A percentile compares a stretch with the other conserved stretches of the same genome.
phyloP scores from a whole-genome alignment of 345 rosid genomes.

The Arabidopsis suecica region DNA sequence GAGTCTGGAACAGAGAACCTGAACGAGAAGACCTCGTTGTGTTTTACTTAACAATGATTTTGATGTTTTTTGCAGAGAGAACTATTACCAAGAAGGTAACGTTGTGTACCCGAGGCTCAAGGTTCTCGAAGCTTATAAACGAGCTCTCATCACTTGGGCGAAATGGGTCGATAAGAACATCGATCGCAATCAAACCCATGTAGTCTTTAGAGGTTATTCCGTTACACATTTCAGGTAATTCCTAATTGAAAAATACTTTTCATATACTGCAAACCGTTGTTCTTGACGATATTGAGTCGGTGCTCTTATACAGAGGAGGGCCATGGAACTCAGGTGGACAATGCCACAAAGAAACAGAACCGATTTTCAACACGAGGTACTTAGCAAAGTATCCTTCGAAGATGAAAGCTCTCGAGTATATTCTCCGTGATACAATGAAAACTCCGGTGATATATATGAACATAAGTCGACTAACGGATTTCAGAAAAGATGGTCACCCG shows the following conservation, averaged over 20 bases:
- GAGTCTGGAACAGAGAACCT: slow-evolving; percentile 6
- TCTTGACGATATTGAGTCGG: not conserved
- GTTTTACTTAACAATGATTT: slow-evolving; percentile 8
- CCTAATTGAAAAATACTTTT: not conserved
- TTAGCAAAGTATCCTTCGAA: slow-evolving; percentile 76
- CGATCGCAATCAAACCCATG: slow-evolving; percentile 54
- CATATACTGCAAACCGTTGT: not conserved
- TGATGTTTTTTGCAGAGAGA: slow-evolving; percentile 55
- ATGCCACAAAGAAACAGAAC: slow-evolving; percentile 83
- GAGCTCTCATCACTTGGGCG: slow-evolving; percentile 86
- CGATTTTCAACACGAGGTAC: slow-evolving; percentile 57
- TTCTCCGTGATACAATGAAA: slow-evolving; percentile 59
- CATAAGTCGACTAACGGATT: slow-evolving; percentile 78
- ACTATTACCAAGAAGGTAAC: slow-evolving; percentile 89
- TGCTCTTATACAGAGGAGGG: slow-evolving; percentile 61
- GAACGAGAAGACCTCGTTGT: not conserved
- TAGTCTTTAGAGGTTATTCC: slow-evolving; percentile 83
- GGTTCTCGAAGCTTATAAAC: slow-evolving; percentile 77
- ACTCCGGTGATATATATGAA: slow-evolving; percentile 71
- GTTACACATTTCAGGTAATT: slow-evolving; percentile 82
- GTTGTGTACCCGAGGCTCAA: slow-evolving; percentile 73
- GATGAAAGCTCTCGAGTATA: slow-evolving; percentile 72
- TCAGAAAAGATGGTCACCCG: slow-evolving; percentile 88
- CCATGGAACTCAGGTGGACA: slow-evolving; percentile 93
- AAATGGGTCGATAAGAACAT: slow-evolving; percentile 82